A percentile compares a stretch with the other conserved stretches of the same genome.
Evolutionary conservation across 2,329 filamentous ascomycete species (phyloP).

Genomic region (Phialemoniopsis sp.): DNA sequence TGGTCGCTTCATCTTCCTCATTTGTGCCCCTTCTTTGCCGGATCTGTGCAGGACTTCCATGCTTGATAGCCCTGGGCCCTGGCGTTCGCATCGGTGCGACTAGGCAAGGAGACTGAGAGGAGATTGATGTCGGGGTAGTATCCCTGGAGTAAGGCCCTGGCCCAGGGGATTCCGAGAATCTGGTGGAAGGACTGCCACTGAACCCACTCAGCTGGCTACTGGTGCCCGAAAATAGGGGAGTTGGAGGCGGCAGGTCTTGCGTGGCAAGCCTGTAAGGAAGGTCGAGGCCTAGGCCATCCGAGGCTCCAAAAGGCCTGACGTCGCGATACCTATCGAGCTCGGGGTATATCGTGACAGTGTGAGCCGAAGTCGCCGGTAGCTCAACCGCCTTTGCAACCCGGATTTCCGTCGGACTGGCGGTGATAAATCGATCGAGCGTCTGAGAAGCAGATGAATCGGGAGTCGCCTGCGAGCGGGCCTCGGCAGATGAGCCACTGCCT

Average conservation of each 20-base stretch:
- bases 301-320: constrained; percentile 30
- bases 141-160: constrained; percentile 70
- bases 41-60: constrained; percentile 51
- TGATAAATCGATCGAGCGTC: constrained; percentile 35
- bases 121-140: constrained; percentile 74
- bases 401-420: constrained; percentile 39
- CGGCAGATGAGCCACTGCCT: constrained; percentile 28
- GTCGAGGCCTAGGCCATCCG: constrained; percentile 32
- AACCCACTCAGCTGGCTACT: constrained; percentile 54
- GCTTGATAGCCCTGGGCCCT: constrained; percentile 39
- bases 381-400: constrained; percentile 36
- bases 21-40: constrained; percentile 52
- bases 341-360: constrained; percentile 47
- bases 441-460: constrained; percentile 25
- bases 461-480: constrained; percentile 29
- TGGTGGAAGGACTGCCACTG: constrained; percentile 70
- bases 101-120: constrained; percentile 67
- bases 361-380: constrained; percentile 27
- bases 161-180: constrained; percentile 68
- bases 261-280: constrained; percentile 55
- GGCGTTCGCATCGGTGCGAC: constrained; percentile 42
- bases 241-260: constrained; percentile 63
- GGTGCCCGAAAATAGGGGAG: constrained; percentile 58
- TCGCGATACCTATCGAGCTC: constrained; percentile 59
- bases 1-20: constrained; percentile 40